phyloP scores from a whole-genome alignment of 352 stramenopile genomes.

The Phytophthora podocarpi region DNA sequence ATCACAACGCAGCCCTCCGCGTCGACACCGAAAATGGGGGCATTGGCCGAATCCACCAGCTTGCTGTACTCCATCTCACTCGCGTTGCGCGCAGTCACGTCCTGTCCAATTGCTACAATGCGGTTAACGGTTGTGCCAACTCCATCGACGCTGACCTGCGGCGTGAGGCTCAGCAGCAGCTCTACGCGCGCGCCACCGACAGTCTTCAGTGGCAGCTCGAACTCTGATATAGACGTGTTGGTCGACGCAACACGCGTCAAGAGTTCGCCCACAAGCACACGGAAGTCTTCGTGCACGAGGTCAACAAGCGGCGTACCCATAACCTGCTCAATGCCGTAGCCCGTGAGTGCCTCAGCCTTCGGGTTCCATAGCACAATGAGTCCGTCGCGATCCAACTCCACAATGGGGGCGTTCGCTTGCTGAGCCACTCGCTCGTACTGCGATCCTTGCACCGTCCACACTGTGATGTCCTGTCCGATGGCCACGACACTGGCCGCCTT shows the following conservation, averaged over 20 bases:
- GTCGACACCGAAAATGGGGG: slow-evolving; percentile 80
- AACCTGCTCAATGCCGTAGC: slow-evolving; percentile 54
- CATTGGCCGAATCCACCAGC: slow-evolving; percentile 79
- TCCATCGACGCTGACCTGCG: slow-evolving; percentile 47
- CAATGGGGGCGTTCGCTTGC: slow-evolving; percentile 77
- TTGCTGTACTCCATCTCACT: slow-evolving; percentile 76
- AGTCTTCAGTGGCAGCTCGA: slow-evolving; percentile 61
- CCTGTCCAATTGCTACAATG: slow-evolving; percentile 74
- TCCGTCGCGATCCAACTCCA: slow-evolving; percentile 76
- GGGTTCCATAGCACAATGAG: slow-evolving; percentile 72
- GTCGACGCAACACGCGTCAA: slow-evolving; percentile 51
- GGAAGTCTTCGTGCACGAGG: slow-evolving; percentile 55
- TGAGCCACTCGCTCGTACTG: slow-evolving; percentile 71
- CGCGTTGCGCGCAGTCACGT: slow-evolving; percentile 65
- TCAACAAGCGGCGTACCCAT: slow-evolving; percentile 50
- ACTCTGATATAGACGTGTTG: slow-evolving; percentile 52
- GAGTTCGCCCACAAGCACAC: slow-evolving; percentile 45
- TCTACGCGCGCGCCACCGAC: slow-evolving; percentile 51
- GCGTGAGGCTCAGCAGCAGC: slow-evolving; percentile 60
- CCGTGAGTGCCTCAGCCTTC: slow-evolving; percentile 66
- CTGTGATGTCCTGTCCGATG: slow-evolving; percentile 63
- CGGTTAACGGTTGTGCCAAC: slow-evolving; percentile 34
- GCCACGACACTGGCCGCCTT: slow-evolving; percentile 28
- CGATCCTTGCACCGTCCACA: slow-evolving; percentile 44
- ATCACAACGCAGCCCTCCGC: slow-evolving; percentile 62